phyloP scores from a whole-genome alignment of 2,329 filamentous ascomycete species.

The Penicillium sp. region DNA sequence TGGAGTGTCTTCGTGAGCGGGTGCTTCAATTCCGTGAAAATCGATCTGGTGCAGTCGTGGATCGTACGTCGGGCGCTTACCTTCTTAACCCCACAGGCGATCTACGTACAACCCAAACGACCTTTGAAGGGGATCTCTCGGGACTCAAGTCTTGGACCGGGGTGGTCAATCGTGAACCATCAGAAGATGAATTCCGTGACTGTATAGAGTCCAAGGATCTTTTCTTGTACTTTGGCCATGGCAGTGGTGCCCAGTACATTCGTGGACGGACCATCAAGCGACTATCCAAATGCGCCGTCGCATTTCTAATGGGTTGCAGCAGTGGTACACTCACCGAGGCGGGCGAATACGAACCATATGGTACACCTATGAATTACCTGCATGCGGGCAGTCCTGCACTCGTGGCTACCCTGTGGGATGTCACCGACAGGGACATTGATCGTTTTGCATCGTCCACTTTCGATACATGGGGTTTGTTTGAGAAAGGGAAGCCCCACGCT shows the following conservation, averaged over 20 bases:
- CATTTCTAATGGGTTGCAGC: constrained; percentile 92
- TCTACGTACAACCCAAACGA: constrained; percentile 73
- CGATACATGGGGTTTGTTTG: constrained; percentile 80
- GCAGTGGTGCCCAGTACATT: constrained; percentile 92
- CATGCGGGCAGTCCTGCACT: constrained; percentile 83
- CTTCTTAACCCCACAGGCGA: constrained; percentile 90
- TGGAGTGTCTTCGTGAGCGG: constrained; percentile 76
- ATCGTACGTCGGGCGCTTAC: constrained; percentile 54
- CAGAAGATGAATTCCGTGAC: constrained; percentile 72
- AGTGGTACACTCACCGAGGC: constrained; percentile 77
- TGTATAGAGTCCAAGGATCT: constrained; percentile 68
- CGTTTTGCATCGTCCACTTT: constrained; percentile 78
- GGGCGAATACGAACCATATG: constrained; percentile 87
- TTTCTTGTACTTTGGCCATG: constrained; percentile 93
- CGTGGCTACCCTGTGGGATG: constrained; percentile 94
- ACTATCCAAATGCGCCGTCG: constrained; percentile 74
- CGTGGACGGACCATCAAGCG: constrained; percentile 78
- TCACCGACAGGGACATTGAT: constrained; percentile 96
- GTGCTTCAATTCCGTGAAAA: constrained; percentile 55
- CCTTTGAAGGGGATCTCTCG: constrained; percentile 68
- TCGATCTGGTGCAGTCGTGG: constrained; percentile 18
- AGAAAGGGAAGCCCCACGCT: constrained; percentile 38
- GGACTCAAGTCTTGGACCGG: constrained; percentile 61
- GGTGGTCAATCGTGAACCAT: constrained; percentile 68
- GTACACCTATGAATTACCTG: constrained; percentile 88